A percentile compares a stretch with the other conserved stretches of the same genome.
Evolutionary conservation across 225 moss, liverwort and hornwort species (phyloP).

Genomic region (Neckera pumila): DNA sequence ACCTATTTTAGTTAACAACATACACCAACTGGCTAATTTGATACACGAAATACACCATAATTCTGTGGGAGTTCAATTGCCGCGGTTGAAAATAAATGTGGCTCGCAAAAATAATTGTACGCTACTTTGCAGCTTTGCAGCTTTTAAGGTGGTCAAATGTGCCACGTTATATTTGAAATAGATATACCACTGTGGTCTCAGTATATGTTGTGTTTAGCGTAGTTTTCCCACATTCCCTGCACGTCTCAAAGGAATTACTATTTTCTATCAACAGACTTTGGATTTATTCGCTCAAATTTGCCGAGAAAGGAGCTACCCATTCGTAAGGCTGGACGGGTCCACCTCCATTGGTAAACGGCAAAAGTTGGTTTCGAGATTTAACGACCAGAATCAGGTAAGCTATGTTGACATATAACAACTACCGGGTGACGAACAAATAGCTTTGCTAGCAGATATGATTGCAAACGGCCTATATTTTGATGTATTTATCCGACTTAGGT

Average conservation of each 20-base stretch:
- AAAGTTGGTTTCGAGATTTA: constrained; percentile 85
- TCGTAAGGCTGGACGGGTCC: constrained; percentile 81
- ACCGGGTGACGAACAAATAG: neutral
- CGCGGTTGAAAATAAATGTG: neutral
- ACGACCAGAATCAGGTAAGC: constrained; percentile 70
- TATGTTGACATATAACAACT: neutral
- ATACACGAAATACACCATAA: neutral
- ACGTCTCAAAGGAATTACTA: neutral
- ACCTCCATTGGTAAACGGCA: constrained; percentile 88
- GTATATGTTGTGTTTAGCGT: neutral
- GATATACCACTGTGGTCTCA: neutral
- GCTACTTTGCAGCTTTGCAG: neutral
- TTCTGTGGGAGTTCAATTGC: neutral
- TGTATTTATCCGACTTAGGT: neutral
- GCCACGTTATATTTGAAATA: neutral
- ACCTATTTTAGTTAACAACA: neutral
- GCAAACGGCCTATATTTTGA: neutral
- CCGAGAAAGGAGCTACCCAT: constrained; percentile 81
- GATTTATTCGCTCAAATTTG: constrained; percentile 94
- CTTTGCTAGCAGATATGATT: neutral
- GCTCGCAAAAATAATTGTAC: neutral
- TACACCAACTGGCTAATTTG: neutral
- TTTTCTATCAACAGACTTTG: constrained; percentile 52
- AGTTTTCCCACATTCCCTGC: neutral
- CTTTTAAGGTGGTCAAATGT: neutral